Conservation (phyloP, 2,329 filamentous ascomycete genomes). For the Xylariaceae sp. region DNA sequence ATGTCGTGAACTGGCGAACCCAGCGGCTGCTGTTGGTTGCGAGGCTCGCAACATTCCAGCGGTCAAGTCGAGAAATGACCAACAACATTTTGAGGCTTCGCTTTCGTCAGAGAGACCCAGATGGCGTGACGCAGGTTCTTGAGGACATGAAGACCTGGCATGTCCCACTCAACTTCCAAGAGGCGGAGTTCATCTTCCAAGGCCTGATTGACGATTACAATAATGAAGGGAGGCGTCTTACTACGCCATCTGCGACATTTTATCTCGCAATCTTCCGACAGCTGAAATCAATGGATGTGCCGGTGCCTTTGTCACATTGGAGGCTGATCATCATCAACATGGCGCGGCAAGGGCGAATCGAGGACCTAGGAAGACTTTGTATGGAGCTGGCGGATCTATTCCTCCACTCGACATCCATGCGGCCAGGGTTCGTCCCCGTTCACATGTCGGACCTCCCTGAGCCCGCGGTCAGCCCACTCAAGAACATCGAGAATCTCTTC, state of each 20-base stretch:
- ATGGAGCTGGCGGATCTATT: constrained; percentile 38
- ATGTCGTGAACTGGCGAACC: constrained; percentile 37
- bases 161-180: constrained; percentile 30
- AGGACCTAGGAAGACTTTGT: constrained; percentile 42
- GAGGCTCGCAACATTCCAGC: constrained; percentile 33
- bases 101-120: constrained; percentile 28
- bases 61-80: constrained; percentile 28
- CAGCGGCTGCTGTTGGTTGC: constrained; percentile 43
- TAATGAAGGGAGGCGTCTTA: constrained; percentile 11
- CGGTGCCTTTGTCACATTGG: constrained; percentile 40
- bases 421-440: constrained; percentile 38
- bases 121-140: constrained; percentile 32
- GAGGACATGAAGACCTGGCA: constrained; percentile 35
- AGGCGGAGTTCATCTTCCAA: constrained; percentile 30
- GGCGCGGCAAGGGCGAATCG: constrained; percentile 39
- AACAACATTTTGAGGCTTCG: constrained; percentile 34
- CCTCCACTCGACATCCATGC: constrained; percentile 31
- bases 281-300: constrained; percentile 37
- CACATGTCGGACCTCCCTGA: constrained; percentile 41
- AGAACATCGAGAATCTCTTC: constrained; percentile 31
- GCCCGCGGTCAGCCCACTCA: constrained; percentile 29
- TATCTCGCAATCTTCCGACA: constrained; percentile 34
- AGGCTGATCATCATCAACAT: constrained; percentile 41
- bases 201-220: constrained; percentile 26
- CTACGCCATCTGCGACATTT: constrained; percentile 26